A percentile compares a stretch with the other conserved stretches of the same genome.
phyloP scores from a whole-genome alignment of 2,329 filamentous ascomycete species.

The Drechslera avenae region DNA sequence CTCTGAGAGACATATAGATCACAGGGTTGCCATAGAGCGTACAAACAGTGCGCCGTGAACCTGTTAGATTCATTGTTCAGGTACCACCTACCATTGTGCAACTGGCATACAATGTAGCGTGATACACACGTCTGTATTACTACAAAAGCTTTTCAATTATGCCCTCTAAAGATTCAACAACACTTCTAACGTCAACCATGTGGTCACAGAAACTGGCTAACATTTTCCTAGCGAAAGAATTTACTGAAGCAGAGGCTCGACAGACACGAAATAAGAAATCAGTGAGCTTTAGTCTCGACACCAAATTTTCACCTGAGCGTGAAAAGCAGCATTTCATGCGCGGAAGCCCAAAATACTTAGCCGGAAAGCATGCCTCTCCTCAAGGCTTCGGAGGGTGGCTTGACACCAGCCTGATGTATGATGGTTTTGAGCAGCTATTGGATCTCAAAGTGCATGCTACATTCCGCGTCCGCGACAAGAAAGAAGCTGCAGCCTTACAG shows the following conservation, averaged over 20 bases:
- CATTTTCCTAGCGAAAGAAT: too few relatives aligned
- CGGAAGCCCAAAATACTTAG: neutral
- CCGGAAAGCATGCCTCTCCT: neutral
- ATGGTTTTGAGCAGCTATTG: neutral
- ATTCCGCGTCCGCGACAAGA: neutral
- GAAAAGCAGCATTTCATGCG: neutral
- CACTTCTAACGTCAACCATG: too few relatives aligned
- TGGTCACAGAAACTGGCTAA: too few relatives aligned
- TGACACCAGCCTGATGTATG: neutral
- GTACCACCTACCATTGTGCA: too few relatives aligned
- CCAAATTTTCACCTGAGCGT: neutral
- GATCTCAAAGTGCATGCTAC: neutral
- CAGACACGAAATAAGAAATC: neutral
- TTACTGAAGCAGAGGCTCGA: constrained; percentile 3
- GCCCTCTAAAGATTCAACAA: too few relatives aligned
- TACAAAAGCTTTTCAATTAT: too few relatives aligned
- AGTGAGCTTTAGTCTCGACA: neutral
- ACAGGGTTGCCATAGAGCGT: too few relatives aligned
- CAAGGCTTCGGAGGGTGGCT: neutral
- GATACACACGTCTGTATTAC: too few relatives aligned
- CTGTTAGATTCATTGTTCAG: too few relatives aligned
- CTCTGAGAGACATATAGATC: too few relatives aligned
- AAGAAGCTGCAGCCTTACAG: neutral
- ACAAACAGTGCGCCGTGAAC: too few relatives aligned
- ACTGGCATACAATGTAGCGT: too few relatives aligned